phyloP scores from a whole-genome alignment of 2,329 filamentous ascomycete species.

The Lasiodiplodia gonubiensis region DNA sequence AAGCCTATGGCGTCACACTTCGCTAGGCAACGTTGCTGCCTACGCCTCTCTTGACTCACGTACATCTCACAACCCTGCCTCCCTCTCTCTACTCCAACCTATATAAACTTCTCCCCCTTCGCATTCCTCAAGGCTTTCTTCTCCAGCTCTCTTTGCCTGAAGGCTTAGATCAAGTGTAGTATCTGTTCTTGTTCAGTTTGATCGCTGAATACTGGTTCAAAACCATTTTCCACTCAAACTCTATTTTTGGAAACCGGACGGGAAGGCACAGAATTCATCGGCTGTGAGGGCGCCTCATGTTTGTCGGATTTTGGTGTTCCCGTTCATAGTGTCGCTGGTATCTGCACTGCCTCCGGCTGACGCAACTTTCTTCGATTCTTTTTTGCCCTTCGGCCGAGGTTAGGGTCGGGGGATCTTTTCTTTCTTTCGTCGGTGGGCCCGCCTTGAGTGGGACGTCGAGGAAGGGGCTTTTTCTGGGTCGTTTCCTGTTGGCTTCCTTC shows the following conservation, averaged over 20 bases:
- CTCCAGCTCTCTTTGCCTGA: not conserved
- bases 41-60: not conserved
- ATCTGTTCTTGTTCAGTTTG: conserved; percentile 19
- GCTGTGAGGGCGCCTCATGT: not conserved
- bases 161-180: conserved; percentile 19
- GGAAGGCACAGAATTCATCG: not conserved
- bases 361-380: not conserved
- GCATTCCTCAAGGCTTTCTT: not conserved
- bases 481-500: not conserved
- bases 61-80: not conserved
- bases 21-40: not conserved
- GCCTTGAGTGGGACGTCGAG: conserved; percentile 8
- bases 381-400: conserved; percentile 1
- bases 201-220: not conserved
- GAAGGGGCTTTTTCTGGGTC: not conserved
- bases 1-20: not conserved
- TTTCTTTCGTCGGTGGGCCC: conserved; percentile 9
- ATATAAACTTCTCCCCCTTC: not conserved
- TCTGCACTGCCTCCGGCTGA: conserved; percentile 17
- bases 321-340: conserved; percentile 8
- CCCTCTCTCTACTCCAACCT: not conserved
- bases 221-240: not conserved
- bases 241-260: conserved; percentile 6
- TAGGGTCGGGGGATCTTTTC: not conserved
- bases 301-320: conserved; percentile 1